Base-by-base conservation (phyloP, 2,329 filamentous ascomycete species). In the Xylariaceae sp. region DNA sequence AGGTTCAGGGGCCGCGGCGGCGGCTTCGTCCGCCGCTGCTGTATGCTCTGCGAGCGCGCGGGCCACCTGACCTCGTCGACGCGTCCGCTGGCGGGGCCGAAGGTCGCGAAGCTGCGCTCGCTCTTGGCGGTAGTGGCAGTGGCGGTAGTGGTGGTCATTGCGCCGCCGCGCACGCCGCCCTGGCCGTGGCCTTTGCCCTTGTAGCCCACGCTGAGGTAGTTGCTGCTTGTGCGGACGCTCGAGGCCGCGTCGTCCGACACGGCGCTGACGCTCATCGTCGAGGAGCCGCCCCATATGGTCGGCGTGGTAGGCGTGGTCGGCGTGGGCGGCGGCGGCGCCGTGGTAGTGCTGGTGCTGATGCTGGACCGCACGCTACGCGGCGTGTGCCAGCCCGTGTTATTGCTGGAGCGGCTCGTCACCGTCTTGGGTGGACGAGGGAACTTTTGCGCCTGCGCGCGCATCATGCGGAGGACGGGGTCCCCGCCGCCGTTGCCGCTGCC, bases 221-320 rank as follows among this genome's bases (percentile, higher is more conserved):
- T 61, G 57, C 23, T 2, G 57, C 50, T 2, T 29, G 61, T 47
- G 20, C 59, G 58, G 1, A 61, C 50, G 52, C 54, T 65, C 16
- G 48, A 54, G 7, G 57, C 55, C 1, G 59, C 60, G 52, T 71
- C 68, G 40, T 70, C 68, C 10, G 69, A 68, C 52, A 56, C 64
- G 7, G 48, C 63, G 42, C 64, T 63, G n/a, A 66, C 55, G 51
- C 67, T 70, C 63, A 64, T 53, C 20, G 65, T 61, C 19, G 65
- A 68, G 4, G 65, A 69, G 9, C 68, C 66, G 4, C 66, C 67
- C 65, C 65, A 69, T 56, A 62, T 68, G 6, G 67, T 69, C 20
- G 59, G 56, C 43, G 62, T 59, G 7, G 45, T 52, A 3, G 65
- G 64, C 14, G 60, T 54, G 1, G 60, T 54, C 37, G 37, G n/a